Conservation (phyloP, 148 eudicot species). For the Vaccinium vitisidaea region DNA sequence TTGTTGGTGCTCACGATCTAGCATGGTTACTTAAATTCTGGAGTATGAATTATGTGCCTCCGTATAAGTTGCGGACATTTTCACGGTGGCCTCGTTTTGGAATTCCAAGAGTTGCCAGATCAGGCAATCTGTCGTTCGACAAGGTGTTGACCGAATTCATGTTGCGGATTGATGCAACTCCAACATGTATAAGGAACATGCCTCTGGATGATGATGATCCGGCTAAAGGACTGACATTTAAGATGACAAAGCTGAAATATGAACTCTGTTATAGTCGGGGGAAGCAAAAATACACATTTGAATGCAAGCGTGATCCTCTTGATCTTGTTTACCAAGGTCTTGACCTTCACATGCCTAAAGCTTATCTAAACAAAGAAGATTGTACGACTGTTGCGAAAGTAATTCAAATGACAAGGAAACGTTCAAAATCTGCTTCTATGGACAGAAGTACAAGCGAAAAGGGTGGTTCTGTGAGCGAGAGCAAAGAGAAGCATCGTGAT, state of each 20-base stretch:
- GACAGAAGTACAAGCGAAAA: constrained; percentile 56
- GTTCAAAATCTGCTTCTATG: constrained; percentile 66
- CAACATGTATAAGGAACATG: constrained; percentile 79
- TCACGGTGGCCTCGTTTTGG: constrained; percentile 99
- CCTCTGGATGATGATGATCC: constrained; percentile 97
- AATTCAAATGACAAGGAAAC: constrained; percentile 71
- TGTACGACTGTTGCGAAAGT: constrained; percentile 56
- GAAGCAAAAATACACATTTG: constrained; percentile 81
- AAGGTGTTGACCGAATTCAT: constrained; percentile 96
- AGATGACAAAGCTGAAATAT: constrained; percentile 77
- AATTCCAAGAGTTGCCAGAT: constrained; percentile 84
- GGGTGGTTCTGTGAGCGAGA: constrained; percentile 31
- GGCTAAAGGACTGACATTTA: constrained; percentile 86
- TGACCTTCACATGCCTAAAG: constrained; percentile 93
- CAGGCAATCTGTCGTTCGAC: constrained; percentile 93
- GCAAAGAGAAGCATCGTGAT: constrained; percentile 76
- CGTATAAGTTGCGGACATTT: constrained; percentile 81
- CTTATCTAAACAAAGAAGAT: constrained; percentile 64
- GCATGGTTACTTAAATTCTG: constrained; percentile 92
- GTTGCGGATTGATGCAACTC: constrained; percentile 90
- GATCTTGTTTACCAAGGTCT: constrained; percentile 95
- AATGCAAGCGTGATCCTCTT: constrained; percentile 83
- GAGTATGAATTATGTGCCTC: constrained; percentile 81
- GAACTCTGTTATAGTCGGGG: constrained; percentile 85
- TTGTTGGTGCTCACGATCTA: constrained; percentile 91